Percentiles rank a stretch among this genome's conserved stretches.
Conservation (phyloP, 2,329 filamentous ascomycete species). For the Xylaria sp. region DNA sequence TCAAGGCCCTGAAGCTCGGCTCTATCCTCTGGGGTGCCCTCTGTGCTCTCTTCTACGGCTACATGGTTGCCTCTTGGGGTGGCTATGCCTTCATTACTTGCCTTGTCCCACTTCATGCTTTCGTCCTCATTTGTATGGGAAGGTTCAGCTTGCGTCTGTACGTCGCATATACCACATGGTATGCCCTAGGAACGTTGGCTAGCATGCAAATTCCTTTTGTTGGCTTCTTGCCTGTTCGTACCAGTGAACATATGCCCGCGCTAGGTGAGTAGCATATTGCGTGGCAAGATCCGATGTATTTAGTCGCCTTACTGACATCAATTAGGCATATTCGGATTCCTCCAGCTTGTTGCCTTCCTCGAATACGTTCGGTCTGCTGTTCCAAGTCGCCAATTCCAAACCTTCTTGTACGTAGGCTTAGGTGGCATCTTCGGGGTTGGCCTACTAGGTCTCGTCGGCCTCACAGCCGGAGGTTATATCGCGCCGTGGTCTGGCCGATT, state of each 20-base stretch:
- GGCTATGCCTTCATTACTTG: conserved; percentile 99
- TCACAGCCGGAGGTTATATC: conserved; percentile 90
- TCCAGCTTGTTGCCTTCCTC: conserved; percentile 92
- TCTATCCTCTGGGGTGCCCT: conserved; percentile 97
- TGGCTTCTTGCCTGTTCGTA: conserved; percentile 94
- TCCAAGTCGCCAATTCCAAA: conserved; percentile 93
- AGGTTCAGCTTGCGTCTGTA: conserved; percentile 94
- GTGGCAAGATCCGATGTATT: background rate
- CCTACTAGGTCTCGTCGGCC: conserved; percentile 79
- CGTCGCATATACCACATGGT: conserved; percentile 98
- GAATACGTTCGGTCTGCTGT: conserved; percentile 91
- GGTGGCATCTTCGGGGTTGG: conserved; percentile 78
- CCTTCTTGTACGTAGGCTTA: conserved; percentile 81
- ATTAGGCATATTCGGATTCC: conserved; percentile 89
- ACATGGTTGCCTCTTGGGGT: conserved; percentile 99
- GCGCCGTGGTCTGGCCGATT: conserved; percentile 98
- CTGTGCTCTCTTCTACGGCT: conserved; percentile 96
- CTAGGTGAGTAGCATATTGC: conserved; percentile 70
- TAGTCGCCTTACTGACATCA: conserved; percentile 30
- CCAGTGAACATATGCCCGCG: conserved; percentile 98
- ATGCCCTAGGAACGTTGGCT: conserved; percentile 91
- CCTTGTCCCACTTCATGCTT: conserved; percentile 90
- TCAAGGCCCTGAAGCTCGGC: conserved; percentile 96
- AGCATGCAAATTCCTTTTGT: conserved; percentile 99
- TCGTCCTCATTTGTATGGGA: conserved; percentile 96